Evolutionary conservation across 352 stramenopile genomes (phyloP).

Genomic region (Phytopythium chamaehyphon): DNA sequence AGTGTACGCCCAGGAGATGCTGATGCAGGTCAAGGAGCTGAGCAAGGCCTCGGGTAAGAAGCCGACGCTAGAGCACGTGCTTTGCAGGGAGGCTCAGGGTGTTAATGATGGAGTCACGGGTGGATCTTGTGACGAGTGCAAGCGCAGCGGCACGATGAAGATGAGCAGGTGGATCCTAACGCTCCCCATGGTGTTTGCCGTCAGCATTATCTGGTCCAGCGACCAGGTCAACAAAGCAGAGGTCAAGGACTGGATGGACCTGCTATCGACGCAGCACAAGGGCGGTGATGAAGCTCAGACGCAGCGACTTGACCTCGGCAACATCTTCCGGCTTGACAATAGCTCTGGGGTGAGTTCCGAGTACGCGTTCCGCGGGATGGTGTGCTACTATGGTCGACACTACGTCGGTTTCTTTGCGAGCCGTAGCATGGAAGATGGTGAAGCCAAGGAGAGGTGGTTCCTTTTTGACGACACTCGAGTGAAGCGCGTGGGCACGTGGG

Average conservation of each 20-base stretch:
- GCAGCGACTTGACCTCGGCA: constrained; percentile 61
- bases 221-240: constrained; percentile 60
- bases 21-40: constrained; percentile 19
- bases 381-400: constrained; percentile 84
- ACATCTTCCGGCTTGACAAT: constrained; percentile 65
- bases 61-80: constrained; percentile 53
- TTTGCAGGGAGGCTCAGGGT: constrained; percentile 49
- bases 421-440: constrained; percentile 47
- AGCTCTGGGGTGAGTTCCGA: constrained; percentile 21
- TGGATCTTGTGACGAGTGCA: constrained; percentile 44
- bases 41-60: constrained; percentile 10
- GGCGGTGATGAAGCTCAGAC: constrained; percentile 23
- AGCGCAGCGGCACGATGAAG: constrained; percentile 37
- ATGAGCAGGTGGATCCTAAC: constrained; percentile 73
- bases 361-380: constrained; percentile 75
- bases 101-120: constrained; percentile 27
- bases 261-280: constrained; percentile 51
- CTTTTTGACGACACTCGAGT: constrained; percentile 85
- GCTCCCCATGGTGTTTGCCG: constrained; percentile 81
- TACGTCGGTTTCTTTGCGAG: constrained; percentile 86
- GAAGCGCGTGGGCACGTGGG: constrained; percentile 69
- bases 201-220: constrained; percentile 82
- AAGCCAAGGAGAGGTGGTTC: constrained; percentile 60
- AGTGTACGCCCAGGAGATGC: constrained; percentile 73
- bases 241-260: constrained; percentile 64